A percentile compares a stretch with the other conserved stretches of the same genome.
These are phyloP conservation scores for Trametes cingulata DNA, from an alignment of 768 basidiomycete genomes.

Conservation along the genomic window DNA sequence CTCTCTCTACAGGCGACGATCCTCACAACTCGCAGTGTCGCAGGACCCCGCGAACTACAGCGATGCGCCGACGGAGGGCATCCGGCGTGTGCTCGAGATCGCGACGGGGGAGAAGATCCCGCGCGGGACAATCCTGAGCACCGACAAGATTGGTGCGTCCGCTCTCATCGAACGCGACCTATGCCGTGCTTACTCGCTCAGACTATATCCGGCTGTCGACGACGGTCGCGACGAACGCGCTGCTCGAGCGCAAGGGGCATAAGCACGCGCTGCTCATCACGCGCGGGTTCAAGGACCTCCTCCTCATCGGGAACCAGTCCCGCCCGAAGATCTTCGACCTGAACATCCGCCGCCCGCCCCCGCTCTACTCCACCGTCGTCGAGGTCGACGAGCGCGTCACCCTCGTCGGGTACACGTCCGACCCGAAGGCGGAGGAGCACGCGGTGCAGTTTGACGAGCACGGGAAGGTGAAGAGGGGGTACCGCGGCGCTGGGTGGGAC, in stretches of 20 bases:
- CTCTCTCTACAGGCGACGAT: background rate
- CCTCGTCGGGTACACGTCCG: constrained; percentile 89
- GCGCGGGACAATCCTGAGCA: constrained; percentile 65
- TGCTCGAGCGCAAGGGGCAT: constrained; percentile 93
- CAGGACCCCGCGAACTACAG: constrained; percentile 85
- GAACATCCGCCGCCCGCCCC: constrained; percentile 75
- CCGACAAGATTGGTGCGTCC: constrained; percentile 74
- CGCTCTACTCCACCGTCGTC: constrained; percentile 75
- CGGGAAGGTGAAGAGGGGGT: constrained; percentile 66
- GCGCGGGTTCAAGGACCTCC: constrained; percentile 86
- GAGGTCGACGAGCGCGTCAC: constrained; percentile 93
- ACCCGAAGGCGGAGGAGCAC: constrained; percentile 77
- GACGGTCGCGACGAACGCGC: constrained; percentile 94
- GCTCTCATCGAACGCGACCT: too few species aligned
- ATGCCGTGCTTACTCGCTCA: constrained; percentile 29
- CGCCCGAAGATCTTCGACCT: constrained; percentile 95
- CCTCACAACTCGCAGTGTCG: constrained; percentile 55
- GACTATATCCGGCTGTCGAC: constrained; percentile 93
- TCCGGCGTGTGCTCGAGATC: constrained; percentile 80
- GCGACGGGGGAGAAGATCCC: constrained; percentile 69
- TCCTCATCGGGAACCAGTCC: constrained; percentile 93
- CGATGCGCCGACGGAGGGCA: constrained; percentile 95
- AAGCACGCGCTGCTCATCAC: constrained; percentile 91
- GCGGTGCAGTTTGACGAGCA: constrained; percentile 74
- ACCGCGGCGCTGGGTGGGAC: constrained; percentile 80